Conservation (phyloP, 176 grass and related monocot genomes). For the Oryza glaberrima region DNA sequence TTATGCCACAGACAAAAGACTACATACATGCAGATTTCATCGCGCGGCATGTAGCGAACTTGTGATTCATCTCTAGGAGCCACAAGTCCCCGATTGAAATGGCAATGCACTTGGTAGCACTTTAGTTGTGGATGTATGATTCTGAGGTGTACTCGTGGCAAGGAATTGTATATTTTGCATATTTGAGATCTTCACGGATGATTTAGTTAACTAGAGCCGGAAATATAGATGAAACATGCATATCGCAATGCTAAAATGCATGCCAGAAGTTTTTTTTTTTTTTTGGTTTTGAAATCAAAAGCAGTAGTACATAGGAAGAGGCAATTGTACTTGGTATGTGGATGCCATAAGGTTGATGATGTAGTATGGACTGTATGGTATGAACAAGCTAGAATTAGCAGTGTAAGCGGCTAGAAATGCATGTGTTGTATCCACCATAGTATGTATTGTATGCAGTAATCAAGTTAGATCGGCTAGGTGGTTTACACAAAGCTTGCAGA, state of each 20-base stretch:
- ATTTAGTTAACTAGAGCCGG: slow-evolving; percentile 16
- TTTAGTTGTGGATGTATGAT: slow-evolving; percentile 16
- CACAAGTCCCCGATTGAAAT: neutral
- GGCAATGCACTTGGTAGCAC: neutral
- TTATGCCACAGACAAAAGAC: slow-evolving; percentile 12
- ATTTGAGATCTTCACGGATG: slow-evolving; percentile 20
- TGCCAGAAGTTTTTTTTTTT: neutral
- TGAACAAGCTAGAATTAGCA: neutral
- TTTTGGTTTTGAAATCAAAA: neutral
- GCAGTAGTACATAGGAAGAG: neutral
- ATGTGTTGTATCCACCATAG: slow-evolving; percentile 16
- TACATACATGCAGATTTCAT: slow-evolving; percentile 25
- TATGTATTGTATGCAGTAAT: neutral
- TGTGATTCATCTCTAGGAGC: slow-evolving; percentile 19
- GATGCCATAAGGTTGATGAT: neutral
- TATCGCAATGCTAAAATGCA: slow-evolving; percentile 14
- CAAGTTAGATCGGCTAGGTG: neutral
- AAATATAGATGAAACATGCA: neutral
- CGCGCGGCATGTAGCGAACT: neutral
- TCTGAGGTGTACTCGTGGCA: neutral
- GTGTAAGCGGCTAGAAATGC: slow-evolving; percentile 14
- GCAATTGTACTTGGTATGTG: neutral
- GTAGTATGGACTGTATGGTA: neutral
- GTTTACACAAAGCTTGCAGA: neutral
- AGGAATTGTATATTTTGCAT: neutral